Evolutionary conservation across 306 rosid genomes (phyloP).

Genomic region (Cucumis hystrix): DNA sequence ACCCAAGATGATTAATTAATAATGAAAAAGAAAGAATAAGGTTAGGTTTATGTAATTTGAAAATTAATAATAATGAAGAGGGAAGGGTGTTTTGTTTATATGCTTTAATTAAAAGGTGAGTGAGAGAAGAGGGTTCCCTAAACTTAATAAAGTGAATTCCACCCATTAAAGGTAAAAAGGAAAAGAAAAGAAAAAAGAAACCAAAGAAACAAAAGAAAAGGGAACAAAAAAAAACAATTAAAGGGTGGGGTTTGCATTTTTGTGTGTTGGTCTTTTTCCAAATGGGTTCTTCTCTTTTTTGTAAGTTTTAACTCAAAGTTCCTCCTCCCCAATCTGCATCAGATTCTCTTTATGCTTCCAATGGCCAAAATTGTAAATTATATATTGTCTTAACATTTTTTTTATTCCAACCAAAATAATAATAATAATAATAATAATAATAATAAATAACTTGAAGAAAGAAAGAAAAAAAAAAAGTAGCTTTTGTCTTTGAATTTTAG

Average conservation of each 20-base stretch:
- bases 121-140: neutral
- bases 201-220: no score
- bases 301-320: neutral
- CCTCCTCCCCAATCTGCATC: neutral
- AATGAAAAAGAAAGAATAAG: neutral
- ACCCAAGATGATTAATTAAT: neutral
- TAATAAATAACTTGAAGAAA: no score
- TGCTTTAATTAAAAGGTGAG: neutral
- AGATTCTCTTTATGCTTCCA: neutral
- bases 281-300: neutral
- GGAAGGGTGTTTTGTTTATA: neutral
- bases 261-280: neutral
- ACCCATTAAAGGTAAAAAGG: slow-evolving; percentile 1
- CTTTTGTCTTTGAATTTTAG: neutral
- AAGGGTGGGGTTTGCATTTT: neutral
- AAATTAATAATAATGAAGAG: neutral
- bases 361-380: neutral
- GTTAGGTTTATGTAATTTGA: neutral
- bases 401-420: no score
- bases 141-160: neutral
- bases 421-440: no score
- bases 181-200: neutral
- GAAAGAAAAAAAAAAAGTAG: neutral
- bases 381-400: neutral
- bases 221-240: neutral